phyloP scores from a whole-genome alignment of 2,329 filamentous ascomycete genomes.

The Chaetothyriales sp. region DNA sequence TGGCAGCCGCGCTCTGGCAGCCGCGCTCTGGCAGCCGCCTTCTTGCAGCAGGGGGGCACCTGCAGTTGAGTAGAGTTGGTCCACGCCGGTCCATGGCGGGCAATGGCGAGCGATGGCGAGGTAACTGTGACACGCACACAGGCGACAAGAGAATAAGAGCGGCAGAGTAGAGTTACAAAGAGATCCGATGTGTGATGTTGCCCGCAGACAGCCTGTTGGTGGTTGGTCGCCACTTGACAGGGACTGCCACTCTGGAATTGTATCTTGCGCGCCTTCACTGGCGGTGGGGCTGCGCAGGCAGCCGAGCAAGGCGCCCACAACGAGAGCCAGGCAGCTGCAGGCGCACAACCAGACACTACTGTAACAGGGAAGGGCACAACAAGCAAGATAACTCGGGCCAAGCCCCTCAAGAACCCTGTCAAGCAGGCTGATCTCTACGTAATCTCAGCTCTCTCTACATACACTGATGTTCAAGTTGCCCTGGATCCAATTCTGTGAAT shows the following conservation, averaged over 20 bases:
- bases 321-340: neutral
- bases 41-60: neutral
- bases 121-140: neutral
- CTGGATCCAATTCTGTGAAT: no score
- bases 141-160: neutral
- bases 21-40: neutral
- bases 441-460: no score
- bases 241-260: no score
- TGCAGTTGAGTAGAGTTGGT: constrained; percentile 45
- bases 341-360: no score
- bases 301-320: neutral
- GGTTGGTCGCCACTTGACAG: neutral
- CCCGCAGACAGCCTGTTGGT: neutral
- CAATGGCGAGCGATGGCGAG: neutral
- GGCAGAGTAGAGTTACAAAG: neutral
- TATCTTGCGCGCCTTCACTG: neutral
- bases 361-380: no score
- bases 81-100: constrained; percentile 14
- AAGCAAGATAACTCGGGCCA: no score
- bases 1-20: neutral
- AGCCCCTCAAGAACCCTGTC: no score
- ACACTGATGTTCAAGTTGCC: no score
- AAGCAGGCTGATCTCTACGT: no score
- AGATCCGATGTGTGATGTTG: neutral
- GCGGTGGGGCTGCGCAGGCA: neutral